These are phyloP conservation scores for Teratosphaeria gauchensis DNA, from an alignment of 2,329 filamentous ascomycete species.

Conservation along the genomic window DNA sequence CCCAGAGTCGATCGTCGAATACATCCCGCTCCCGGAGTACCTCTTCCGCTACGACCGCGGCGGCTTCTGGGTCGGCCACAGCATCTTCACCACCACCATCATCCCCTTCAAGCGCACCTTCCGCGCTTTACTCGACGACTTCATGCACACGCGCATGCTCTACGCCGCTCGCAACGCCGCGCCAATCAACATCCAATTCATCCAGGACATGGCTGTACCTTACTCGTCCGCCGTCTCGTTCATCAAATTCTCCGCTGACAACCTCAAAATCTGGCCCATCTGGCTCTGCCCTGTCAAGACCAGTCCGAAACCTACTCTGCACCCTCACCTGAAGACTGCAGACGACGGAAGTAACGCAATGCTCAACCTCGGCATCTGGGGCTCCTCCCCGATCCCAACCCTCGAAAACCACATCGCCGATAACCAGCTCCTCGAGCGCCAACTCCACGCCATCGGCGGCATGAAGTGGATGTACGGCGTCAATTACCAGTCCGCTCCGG, in stretches of 20 bases:
- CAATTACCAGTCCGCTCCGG: slow-evolving; percentile 65
- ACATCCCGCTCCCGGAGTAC: slow-evolving; percentile 42
- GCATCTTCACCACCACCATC: slow-evolving; percentile 52
- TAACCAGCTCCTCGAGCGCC: slow-evolving; percentile 63
- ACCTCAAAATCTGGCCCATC: slow-evolving; percentile 45
- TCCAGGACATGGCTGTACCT: slow-evolving; percentile 55
- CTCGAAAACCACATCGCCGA: slow-evolving; percentile 51
- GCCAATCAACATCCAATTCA: slow-evolving; percentile 46
- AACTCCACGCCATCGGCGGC: slow-evolving; percentile 59
- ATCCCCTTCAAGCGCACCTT: slow-evolving; percentile 52
- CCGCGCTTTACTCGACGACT: slow-evolving; percentile 49
- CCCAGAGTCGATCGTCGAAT: slow-evolving; percentile 23
- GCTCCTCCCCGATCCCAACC: slow-evolving; percentile 52
- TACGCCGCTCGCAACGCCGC: slow-evolving; percentile 54
- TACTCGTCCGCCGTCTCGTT: slow-evolving; percentile 43
- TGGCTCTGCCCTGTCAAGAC: slow-evolving; percentile 47
- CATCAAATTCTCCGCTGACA: slow-evolving; percentile 40
- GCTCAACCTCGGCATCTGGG: slow-evolving; percentile 64
- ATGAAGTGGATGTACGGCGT: slow-evolving; percentile 85
- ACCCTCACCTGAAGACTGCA: neutral
- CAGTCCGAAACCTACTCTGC: slow-evolving; percentile 1
- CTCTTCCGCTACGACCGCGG: slow-evolving; percentile 55
- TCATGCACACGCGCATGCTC: slow-evolving; percentile 52
- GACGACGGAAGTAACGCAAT: slow-evolving; percentile 22
- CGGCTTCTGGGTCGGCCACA: slow-evolving; percentile 54